These are phyloP conservation scores for Parietaria judaica DNA, from an alignment of 306 rosid species.

Conservation along the genomic window DNA sequence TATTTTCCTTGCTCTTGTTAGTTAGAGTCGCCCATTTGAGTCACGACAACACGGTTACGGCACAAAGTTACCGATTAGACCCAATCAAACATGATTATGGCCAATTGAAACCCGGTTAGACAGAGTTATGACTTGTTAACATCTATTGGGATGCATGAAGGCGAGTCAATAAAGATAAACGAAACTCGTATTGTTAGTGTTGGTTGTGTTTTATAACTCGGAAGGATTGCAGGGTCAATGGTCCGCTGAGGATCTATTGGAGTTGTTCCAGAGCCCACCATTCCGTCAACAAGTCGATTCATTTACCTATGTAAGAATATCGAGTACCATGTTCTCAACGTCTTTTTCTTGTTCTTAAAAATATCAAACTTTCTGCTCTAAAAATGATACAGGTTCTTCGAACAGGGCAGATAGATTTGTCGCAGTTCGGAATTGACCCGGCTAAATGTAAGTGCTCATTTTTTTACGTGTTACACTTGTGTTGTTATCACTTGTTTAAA, in stretches of 20 bases:
- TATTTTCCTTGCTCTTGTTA: constrained; percentile 3
- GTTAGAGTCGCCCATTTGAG: too few species aligned
- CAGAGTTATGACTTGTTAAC: too few species aligned
- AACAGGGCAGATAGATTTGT: constrained; percentile 89
- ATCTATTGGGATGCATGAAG: too few species aligned
- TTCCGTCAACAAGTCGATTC: constrained; percentile 96
- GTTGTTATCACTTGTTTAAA: neutral
- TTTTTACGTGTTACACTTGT: neutral
- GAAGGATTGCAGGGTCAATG: constrained; percentile 53
- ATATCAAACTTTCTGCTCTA: neutral
- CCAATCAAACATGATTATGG: too few species aligned
- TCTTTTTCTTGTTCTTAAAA: neutral
- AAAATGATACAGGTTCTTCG: constrained; percentile 53
- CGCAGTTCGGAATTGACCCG: constrained; percentile 94
- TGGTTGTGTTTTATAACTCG: neutral
- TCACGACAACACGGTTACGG: too few species aligned
- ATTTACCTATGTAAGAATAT: constrained; percentile 60
- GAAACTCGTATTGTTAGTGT: neutral
- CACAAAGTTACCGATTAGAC: too few species aligned
- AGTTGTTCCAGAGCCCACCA: constrained; percentile 88
- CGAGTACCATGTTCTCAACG: neutral
- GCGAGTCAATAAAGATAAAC: too few species aligned
- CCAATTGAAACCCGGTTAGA: too few species aligned
- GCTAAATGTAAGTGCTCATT: constrained; percentile 64
- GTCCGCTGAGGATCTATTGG: constrained; percentile 79